Conservation (phyloP, 768 basidiomycete genomes). For the Hydnum rufescens region DNA sequence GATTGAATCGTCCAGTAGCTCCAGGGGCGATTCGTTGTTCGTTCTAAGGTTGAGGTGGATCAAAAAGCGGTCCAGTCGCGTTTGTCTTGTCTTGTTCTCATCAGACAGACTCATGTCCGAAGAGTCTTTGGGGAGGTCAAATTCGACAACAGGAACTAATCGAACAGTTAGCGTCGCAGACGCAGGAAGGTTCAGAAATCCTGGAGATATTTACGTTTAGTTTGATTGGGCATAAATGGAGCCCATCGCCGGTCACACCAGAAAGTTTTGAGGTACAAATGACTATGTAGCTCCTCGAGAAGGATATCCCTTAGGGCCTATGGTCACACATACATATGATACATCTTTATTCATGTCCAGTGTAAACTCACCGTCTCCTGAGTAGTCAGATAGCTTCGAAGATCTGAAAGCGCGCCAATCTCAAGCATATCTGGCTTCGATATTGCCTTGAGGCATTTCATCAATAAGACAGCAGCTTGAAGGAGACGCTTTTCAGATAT, state of each 20-base stretch:
- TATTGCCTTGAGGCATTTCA: slow-evolving; percentile 74
- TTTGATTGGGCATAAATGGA: slow-evolving; percentile 62
- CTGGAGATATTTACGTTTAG: slow-evolving; percentile 34
- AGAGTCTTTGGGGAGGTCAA: slow-evolving; percentile 23
- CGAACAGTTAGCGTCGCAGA: slow-evolving; percentile 6
- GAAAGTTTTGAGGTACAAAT: slow-evolving; percentile 92
- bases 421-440: slow-evolving; percentile 86
- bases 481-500: slow-evolving; percentile 89
- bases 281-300: slow-evolving; percentile 86
- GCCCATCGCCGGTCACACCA: slow-evolving; percentile 92
- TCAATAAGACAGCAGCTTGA: slow-evolving; percentile 70
- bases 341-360: not conserved
- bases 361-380: slow-evolving; percentile 60
- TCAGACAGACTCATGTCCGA: slow-evolving; percentile 6
- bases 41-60: slow-evolving; percentile 45
- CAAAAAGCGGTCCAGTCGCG: slow-evolving; percentile 42
- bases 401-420: slow-evolving; percentile 82
- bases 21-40: slow-evolving; percentile 52
- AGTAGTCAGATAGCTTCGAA: slow-evolving; percentile 59
- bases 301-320: slow-evolving; percentile 85
- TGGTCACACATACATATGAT: too few relatives aligned
- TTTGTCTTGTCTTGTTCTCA: slow-evolving; percentile 18
- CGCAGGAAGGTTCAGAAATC: not conserved
- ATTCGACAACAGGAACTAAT: slow-evolving; percentile 47
- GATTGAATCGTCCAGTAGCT: slow-evolving; percentile 28